Base-by-base conservation (phyloP, 2,329 filamentous ascomycete species). In the Endocalyx cinctus region DNA sequence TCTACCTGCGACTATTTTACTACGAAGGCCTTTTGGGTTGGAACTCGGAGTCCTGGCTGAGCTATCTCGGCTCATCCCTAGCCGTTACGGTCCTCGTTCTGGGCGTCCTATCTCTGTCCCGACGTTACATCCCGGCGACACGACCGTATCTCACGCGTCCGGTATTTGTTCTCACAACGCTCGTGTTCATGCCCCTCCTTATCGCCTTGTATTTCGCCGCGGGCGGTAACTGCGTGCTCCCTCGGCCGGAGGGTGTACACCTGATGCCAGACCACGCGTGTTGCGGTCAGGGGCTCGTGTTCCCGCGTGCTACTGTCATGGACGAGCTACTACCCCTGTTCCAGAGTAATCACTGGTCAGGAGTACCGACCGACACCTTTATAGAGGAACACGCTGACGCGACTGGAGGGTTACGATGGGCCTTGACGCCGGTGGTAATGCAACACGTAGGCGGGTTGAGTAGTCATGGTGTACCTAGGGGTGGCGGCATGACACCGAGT, bases 371-470 rank as follows among this genome's bases (percentile, higher is more conserved):
- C 17, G 48, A 51, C 25, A 50, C 41, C 6, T 51, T 51, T 18
- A 28, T 50, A 11, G 48, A 51, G 25, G 39, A 45, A 16, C 43
- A 39, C 38, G 46, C 48, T 17, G 27, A 50, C 18, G 32, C 28
- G 15, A 35, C 30, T 22, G 31, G 38, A 13, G 30, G 25, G n/a
- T 22, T 51, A 17, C 44, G 48, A 5, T 51, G 43, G 45, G 48
- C 46, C 4, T 35, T 51, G n/a, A 51, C 43, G 1, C 48, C 48
- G 3, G 48, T 51, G 23, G 26, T 51, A 25, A 45, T 51, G n/a
- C 48, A 51, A 29, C 48, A 51, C 27, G 48, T 51, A 8, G 48
- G 48, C 3, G 46, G 46, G 4, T 46, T 45, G 36, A 51, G 48
- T 28, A 38, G 37, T 2, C 47, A 51, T 17, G 47, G 47, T 23